Base-by-base conservation (phyloP, 805 yeast species). In the Metschnikowia santaceciliae region DNA sequence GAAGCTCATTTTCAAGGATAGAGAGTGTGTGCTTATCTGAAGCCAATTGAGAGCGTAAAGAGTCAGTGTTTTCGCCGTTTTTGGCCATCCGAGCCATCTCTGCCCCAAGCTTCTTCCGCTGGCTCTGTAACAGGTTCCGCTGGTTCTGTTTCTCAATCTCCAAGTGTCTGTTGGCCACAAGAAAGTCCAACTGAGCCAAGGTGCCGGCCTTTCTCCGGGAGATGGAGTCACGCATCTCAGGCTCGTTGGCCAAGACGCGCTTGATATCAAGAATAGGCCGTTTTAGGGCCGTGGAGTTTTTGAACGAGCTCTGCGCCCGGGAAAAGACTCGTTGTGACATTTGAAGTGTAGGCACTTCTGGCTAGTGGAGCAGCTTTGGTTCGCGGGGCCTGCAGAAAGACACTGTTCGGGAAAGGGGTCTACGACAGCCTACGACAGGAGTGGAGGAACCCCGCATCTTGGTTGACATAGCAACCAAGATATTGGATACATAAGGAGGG, bases 151-250 rank as follows among this genome's bases (percentile, higher is more conserved):
- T 46, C 13, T 61, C 57, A 6, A 64, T 43, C 50, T 69, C 70
- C 23, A 34, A 39, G 1, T 60, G 54, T 43, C 75, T 54, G 48
- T 65, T 60, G 6, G 56, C 48, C 0, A 68, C 54, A 4, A 71
- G 59, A 50, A 54, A 68, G 23, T 65, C 60, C 39, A 72, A 55
- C 41, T 58, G 54, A 4, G 58, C 53, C 44, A 15, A 47, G 48
- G 30, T 57, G 47, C 19, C 66, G 50, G 39, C 60, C 43, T 47
- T 64, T 51, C 77, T 53, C 38, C 70, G 59, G 4, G 52, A 26
- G 14, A 72, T 66, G 23, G 75, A 66, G 26, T 61, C 63, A 14
- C 58, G 47, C 55, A 66, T 70, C 39, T 57, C 60, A 15, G 40
- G 50, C 19, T 44, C 42, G n/a, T 54, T 37, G 23, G 54, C 32